A percentile compares a stretch with the other conserved stretches of the same genome.
phyloP scores from a whole-genome alignment of 1,284 basidiomycete genomes.

The Wolfiporia cocos region DNA sequence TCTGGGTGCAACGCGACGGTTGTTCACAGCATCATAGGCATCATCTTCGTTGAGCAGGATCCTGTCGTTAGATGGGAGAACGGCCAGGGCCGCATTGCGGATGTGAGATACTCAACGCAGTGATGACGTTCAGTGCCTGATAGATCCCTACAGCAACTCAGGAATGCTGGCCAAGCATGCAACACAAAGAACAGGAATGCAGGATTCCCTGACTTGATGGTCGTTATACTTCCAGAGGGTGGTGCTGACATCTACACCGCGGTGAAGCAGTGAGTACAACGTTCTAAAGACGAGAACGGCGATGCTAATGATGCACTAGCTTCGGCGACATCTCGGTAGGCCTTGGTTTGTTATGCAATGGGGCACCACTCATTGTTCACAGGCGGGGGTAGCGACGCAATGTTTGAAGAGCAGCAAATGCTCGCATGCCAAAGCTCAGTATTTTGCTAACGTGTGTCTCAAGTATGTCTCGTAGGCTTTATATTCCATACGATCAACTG shows the following conservation, averaged over 20 bases:
- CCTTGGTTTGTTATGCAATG: not conserved
- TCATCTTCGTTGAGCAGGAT: conserved; percentile 35
- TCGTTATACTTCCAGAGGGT: conserved; percentile 67
- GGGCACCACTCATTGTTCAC: conserved; percentile 4
- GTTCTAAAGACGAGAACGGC: not conserved
- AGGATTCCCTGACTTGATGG: conserved; percentile 47
- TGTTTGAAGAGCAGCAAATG: conserved; percentile 65
- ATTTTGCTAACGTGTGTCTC: conserved; percentile 73
- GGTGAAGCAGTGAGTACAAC: conserved; percentile 61
- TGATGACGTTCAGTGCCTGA: conserved; percentile 1
- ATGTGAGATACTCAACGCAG: conserved; percentile 25
- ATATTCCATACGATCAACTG: not conserved
- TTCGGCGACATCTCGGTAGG: conserved; percentile 65
- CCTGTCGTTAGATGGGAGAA: conserved; percentile 45
- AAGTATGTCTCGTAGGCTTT: conserved; percentile 44
- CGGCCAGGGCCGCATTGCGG: conserved; percentile 44
- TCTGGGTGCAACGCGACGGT: no score
- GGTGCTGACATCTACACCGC: conserved; percentile 69
- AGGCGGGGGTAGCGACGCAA: conserved; percentile 70
- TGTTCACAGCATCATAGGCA: conserved; percentile 44
- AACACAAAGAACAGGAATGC: conserved; percentile 28
- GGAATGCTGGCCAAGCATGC: conserved; percentile 38
- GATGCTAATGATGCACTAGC: conserved; percentile 28
- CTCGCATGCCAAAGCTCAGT: conserved; percentile 58
- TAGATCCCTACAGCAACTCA: conserved; percentile 36